These are phyloP conservation scores for Areca catechu DNA, from an alignment of 176 grass and related monocot species.

Conservation along the genomic window DNA sequence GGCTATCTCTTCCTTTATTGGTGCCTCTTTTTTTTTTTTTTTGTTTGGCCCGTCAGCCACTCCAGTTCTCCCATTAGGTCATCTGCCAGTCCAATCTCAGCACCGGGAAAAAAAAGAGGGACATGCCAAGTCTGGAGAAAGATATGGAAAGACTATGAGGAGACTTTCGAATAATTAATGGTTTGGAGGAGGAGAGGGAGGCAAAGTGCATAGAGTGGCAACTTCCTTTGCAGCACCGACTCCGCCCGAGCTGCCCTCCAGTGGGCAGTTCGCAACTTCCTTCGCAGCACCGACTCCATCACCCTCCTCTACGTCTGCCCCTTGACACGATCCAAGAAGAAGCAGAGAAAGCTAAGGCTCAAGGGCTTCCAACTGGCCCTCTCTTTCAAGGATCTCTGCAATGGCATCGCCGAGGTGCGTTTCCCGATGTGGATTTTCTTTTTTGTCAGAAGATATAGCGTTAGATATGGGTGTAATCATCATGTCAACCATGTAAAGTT, in stretches of 20 bases:
- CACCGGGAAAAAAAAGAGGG: no score
- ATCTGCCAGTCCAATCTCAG: no score
- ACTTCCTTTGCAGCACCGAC: slow-evolving; percentile 59
- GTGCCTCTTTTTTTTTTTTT: no score
- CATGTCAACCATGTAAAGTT: no score
- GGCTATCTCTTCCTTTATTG: no score
- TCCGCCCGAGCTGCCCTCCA: slow-evolving; percentile 52
- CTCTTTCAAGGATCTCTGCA: slow-evolving; percentile 90
- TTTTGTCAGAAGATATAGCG: no score
- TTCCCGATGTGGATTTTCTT: not conserved
- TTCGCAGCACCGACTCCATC: slow-evolving; percentile 70
- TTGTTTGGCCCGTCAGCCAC: no score
- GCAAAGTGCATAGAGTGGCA: slow-evolving; percentile 31
- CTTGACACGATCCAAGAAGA: slow-evolving; percentile 30
- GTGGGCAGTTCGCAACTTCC: slow-evolving; percentile 86
- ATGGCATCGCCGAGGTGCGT: slow-evolving; percentile 71
- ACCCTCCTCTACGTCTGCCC: slow-evolving; percentile 89
- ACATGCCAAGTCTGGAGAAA: not conserved
- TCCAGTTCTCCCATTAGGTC: no score
- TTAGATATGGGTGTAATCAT: no score
- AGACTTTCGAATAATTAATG: no score
- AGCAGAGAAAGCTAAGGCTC: slow-evolving; percentile 48
- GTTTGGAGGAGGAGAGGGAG: no score
- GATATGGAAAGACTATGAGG: not conserved
- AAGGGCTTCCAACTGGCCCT: slow-evolving; percentile 84